Evolutionary conservation across 495 filamentous ascomycete species (phyloP).

Genomic region (Neurospora sp.): DNA sequence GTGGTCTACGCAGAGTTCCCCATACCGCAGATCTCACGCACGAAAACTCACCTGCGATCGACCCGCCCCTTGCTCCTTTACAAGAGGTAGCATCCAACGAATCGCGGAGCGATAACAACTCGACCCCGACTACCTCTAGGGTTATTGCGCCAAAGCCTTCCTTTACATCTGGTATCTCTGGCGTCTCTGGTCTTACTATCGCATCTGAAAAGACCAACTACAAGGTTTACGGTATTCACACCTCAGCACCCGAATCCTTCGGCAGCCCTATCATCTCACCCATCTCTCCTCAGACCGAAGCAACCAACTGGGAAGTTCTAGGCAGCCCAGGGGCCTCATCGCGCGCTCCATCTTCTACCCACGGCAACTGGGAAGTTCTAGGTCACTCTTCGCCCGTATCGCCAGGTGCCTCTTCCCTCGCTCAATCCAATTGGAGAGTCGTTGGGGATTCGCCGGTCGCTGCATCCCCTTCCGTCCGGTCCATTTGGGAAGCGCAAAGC

Average conservation of each 20-base stretch:
- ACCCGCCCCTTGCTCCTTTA: constrained; percentile 30
- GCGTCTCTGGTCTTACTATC: constrained; percentile 23
- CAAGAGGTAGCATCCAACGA: constrained; percentile 21
- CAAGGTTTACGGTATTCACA: constrained; percentile 35
- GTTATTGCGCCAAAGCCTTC: constrained; percentile 29
- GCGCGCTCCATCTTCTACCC: constrained; percentile 23
- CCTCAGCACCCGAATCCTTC: constrained; percentile 20
- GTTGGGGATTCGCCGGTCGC: neutral
- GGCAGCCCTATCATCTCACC: constrained; percentile 27
- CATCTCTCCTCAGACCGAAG: constrained; percentile 24
- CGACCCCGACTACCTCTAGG: constrained; percentile 8
- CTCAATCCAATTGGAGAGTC: neutral
- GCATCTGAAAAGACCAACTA: constrained; percentile 44
- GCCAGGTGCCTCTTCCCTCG: constrained; percentile 2
- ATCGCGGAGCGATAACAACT: neutral
- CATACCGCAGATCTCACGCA: constrained; percentile 38
- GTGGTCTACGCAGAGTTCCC: constrained; percentile 45
- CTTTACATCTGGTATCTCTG: constrained; percentile 28
- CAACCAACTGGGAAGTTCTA: constrained; percentile 31
- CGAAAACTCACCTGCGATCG: constrained; percentile 21
- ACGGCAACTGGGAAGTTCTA: constrained; percentile 31
- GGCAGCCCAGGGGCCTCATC: constrained; percentile 21
- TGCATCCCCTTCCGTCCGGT: neutral
- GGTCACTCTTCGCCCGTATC: constrained; percentile 7
- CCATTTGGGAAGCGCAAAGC: neutral